Base-by-base conservation (phyloP, 2,329 filamentous ascomycete genomes). In the Penicillium sumatraense region DNA sequence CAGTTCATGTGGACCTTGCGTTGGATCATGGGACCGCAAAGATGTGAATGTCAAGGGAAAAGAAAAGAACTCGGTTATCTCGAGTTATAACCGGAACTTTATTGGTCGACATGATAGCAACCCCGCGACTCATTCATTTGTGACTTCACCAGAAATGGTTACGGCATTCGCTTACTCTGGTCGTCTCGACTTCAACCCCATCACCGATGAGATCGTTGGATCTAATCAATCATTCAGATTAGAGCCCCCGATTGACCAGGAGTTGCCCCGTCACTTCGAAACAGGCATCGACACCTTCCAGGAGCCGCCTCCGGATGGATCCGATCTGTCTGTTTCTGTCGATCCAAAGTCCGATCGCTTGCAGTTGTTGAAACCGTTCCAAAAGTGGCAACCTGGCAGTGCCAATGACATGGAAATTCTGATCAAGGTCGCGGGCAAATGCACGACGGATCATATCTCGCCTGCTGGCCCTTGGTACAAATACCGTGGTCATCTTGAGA, bases 31-130 rank as follows among this genome's bases (percentile, higher is more conserved):
- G 93, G 91, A 96, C 71, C 88, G 93, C 64, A 82, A 80, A 58
- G 93, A 96, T 66, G 91, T 96, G 54, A 89, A 92, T 66, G 91
- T 96, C 54, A 89, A 92, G 9, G 56, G 56, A 82, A 96, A 96
- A 85, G 92, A 90, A 67, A 83, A 91, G 68, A 97, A 97, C 86
- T 93, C 91, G 1, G 97, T 98, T 74, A 82, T 98, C 72, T 96
- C 92, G 29, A 97, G 93, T 16, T 97, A 96, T 87, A 97, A 97
- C 88, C 91, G 93, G 76, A 97, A 97, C 86, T 97, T 97, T 81
- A 96, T 92, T 53, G 93, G 93, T 62, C 90, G 93, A 70, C 97
- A 97, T 76, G 91, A 96, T 66, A 91, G 90, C 62, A 96, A 96
- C 83, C 91, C 91, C 23, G 90, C 91, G 46, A 96, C 91, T 29